Conservation (phyloP, 768 basidiomycete genomes). For the Lactifluus piperatus region DNA sequence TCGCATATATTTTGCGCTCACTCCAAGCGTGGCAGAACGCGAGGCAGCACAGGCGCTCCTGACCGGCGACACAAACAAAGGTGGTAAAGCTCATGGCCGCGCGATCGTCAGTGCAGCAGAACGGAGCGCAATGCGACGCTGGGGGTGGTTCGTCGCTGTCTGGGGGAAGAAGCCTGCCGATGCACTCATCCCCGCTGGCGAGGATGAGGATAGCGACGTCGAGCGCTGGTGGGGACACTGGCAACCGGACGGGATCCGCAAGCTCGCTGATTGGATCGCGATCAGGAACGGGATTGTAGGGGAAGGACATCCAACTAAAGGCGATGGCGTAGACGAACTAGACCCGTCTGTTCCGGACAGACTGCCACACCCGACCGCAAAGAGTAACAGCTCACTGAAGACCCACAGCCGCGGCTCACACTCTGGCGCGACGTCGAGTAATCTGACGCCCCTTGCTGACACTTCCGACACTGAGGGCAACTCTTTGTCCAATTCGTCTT, state of each 20-base stretch:
- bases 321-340: not conserved
- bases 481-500: not conserved
- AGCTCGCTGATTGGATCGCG: slow-evolving; percentile 57
- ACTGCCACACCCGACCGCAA: not conserved
- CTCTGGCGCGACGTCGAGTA: not conserved
- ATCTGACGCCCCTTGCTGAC: slow-evolving; percentile 8
- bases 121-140: slow-evolving; percentile 44
- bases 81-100: slow-evolving; percentile 34
- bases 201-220: slow-evolving; percentile 29
- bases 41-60: slow-evolving; percentile 35
- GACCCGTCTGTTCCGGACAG: not conserved
- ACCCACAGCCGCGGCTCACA: not conserved
- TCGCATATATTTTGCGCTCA: slow-evolving; percentile 57
- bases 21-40: slow-evolving; percentile 49
- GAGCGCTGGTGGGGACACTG: slow-evolving; percentile 75
- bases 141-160: slow-evolving; percentile 74
- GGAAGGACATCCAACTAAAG: slow-evolving; percentile 5
- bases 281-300: slow-evolving; percentile 39
- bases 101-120: slow-evolving; percentile 37
- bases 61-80: slow-evolving; percentile 28
- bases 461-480: slow-evolving; percentile 3
- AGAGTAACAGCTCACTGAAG: not conserved
- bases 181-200: slow-evolving; percentile 8
- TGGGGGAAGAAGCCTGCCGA: slow-evolving; percentile 48
- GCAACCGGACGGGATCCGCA: slow-evolving; percentile 53